Conservation (phyloP, 345 rosid species). For the Eucalyptus cloeziana region DNA sequence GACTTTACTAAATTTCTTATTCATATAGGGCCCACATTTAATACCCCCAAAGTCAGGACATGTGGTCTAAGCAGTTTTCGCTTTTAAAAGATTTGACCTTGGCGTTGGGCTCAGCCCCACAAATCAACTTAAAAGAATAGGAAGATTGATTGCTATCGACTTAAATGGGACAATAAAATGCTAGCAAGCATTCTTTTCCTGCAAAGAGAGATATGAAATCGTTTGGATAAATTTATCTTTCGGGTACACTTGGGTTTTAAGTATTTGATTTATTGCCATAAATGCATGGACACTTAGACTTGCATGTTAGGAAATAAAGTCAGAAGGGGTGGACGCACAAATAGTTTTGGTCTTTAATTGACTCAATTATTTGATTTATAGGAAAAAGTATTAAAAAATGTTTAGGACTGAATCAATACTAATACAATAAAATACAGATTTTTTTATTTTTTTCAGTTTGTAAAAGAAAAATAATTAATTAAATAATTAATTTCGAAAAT, state of each 20-base stretch:
- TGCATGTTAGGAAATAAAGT: background rate
- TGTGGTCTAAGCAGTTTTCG: background rate
- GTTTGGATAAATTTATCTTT: background rate
- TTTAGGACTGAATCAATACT: accelerated
- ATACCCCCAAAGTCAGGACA: background rate
- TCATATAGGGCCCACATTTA: background rate
- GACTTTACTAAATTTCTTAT: background rate
- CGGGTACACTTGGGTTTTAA: background rate
- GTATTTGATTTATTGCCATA: background rate
- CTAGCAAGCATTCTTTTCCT: background rate
- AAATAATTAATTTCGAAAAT: too few species aligned
- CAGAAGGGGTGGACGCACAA: background rate
- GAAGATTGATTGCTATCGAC: background rate
- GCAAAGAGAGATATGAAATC: background rate
- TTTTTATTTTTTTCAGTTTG: background rate
- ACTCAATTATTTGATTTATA: background rate
- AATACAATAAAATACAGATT: accelerated
- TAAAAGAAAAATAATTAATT: too few species aligned
- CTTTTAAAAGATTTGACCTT: background rate
- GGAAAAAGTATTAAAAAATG: too few species aligned
- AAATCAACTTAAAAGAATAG: background rate
- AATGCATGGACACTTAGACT: background rate
- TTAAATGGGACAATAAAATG: background rate
- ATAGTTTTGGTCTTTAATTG: background rate
- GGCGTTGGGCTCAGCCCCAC: background rate